phyloP scores from a whole-genome alignment of 2,329 filamentous ascomycete species.

The Alternaria consortialis region DNA sequence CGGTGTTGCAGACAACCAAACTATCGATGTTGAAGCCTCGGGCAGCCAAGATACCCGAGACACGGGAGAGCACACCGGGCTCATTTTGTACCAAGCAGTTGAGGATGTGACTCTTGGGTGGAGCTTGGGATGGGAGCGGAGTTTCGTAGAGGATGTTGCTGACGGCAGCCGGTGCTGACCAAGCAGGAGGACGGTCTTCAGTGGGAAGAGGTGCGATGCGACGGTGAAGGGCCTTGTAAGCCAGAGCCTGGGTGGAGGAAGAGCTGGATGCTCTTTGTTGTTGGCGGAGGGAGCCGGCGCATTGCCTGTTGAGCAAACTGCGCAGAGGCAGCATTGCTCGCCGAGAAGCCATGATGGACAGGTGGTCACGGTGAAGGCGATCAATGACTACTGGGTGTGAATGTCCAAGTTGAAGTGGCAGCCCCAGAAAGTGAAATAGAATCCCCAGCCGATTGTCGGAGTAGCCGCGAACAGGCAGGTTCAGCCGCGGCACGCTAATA shows the following conservation, averaged over 20 bases:
- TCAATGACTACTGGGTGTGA: slow-evolving; percentile 7
- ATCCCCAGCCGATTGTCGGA: slow-evolving; percentile 20
- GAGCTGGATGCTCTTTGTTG: slow-evolving; percentile 53
- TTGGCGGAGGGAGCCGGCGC: slow-evolving; percentile 37
- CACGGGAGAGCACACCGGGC: slow-evolving; percentile 93
- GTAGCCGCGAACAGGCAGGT: slow-evolving; percentile 9
- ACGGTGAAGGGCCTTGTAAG: slow-evolving; percentile 96
- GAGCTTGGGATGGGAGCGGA: slow-evolving; percentile 80
- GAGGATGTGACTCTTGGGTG: slow-evolving; percentile 92
- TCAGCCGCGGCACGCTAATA: slow-evolving; percentile 19
- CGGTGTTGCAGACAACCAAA: slow-evolving; percentile 95
- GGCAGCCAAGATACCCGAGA: slow-evolving; percentile 94
- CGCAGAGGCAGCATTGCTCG: slow-evolving; percentile 53
- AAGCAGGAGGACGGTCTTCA: slow-evolving; percentile 79
- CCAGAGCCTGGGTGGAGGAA: slow-evolving; percentile 89
- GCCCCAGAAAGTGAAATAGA: slow-evolving; percentile 21
- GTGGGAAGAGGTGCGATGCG: slow-evolving; percentile 85
- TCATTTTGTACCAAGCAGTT: slow-evolving; percentile 99
- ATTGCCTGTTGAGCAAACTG: slow-evolving; percentile 42
- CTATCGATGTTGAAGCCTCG: slow-evolving; percentile 99
- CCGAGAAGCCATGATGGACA: slow-evolving; percentile 53
- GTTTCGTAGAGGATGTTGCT: slow-evolving; percentile 99
- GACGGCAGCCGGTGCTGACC: slow-evolving; percentile 89
- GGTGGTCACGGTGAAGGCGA: slow-evolving; percentile 26
- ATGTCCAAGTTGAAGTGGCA: neutral